Base-by-base conservation (phyloP, 176 grass and related monocot genomes). In the Oryza brachyantha region DNA sequence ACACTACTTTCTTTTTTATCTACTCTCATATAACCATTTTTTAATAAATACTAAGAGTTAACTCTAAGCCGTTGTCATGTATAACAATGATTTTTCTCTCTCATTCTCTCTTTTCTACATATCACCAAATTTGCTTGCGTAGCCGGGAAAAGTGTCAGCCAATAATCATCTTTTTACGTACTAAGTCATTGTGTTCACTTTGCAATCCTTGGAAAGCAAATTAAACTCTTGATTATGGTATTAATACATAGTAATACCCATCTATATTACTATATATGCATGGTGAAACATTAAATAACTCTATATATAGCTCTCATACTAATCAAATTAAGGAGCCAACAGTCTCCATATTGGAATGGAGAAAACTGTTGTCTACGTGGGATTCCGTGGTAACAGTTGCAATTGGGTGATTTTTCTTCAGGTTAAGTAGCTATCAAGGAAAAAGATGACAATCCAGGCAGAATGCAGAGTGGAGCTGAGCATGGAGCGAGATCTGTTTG, bases 361-460 rank as follows among this genome's bases (percentile, higher is more conserved):
- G 50, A 16, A 2, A 39, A 13, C 27, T 66, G 61, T 57, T 75
- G 19, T 19, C 34, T 75, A 31, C 26, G 38, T 63, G 68, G 39
- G 27, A 48, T 52, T 52, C 48, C 48, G 7, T 52, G 48, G 19
- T 52, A 52, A 62, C 57, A 36, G 58, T 13, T 58, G 70, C 29
- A 40, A 10, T 58, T 82, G 70, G 63, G 24, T 43, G 61, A 17
- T 21, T 48, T 41, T 25, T 10, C 40, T 40, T 5, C n/a, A 14
- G 63, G 61, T 64, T 76, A 27, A 34, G 64, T 68, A 74, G 21
- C 72, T 72, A 25, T 64, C 73, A 82, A 16, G 37, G 36, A 74
- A 73, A 69, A 66, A 64, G 37, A 67, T 65, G 13, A 25, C 83
- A 66, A 65, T 2, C 7, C 50, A 57, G 8, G 2, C 29, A 22